Conservation (phyloP, 2,329 filamentous ascomycete species). For the Alternaria brassicicola region DNA sequence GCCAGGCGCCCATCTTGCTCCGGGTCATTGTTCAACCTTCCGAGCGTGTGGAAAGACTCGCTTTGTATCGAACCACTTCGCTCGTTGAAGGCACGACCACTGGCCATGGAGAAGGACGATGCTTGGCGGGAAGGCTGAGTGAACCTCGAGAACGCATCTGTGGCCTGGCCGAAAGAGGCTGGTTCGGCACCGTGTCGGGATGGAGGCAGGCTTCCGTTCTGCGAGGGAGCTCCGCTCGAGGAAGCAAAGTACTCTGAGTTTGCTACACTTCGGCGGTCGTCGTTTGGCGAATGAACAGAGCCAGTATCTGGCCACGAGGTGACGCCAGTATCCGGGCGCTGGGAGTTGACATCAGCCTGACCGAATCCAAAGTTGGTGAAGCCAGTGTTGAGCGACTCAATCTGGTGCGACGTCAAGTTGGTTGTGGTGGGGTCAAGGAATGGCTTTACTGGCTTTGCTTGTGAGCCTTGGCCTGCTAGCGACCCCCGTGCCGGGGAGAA, state of each 20-base stretch:
- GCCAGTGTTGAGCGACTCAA: slow-evolving; percentile 41
- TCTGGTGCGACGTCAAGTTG: slow-evolving; percentile 41
- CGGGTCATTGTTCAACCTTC: slow-evolving; percentile 43
- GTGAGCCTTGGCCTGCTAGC: slow-evolving; percentile 29
- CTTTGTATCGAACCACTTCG: slow-evolving; percentile 49
- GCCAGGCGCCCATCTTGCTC: slow-evolving; percentile 42
- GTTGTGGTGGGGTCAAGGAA: slow-evolving; percentile 41
- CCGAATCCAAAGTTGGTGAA: slow-evolving; percentile 44
- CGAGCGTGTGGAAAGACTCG: slow-evolving; percentile 46
- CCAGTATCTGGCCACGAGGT: slow-evolving; percentile 44
- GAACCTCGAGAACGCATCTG: slow-evolving; percentile 38
- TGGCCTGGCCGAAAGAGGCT: slow-evolving; percentile 39
- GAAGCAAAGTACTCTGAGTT: slow-evolving; percentile 54
- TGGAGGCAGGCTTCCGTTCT: slow-evolving; percentile 62
- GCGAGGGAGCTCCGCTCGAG: slow-evolving; percentile 55
- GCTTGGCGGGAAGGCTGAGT: slow-evolving; percentile 52
- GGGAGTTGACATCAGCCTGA: slow-evolving; percentile 37
- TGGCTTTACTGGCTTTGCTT: slow-evolving; percentile 36
- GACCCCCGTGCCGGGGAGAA: slow-evolving; percentile 34
- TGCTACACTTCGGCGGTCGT: slow-evolving; percentile 50
- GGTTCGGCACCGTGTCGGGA: slow-evolving; percentile 59
- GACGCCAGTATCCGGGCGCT: slow-evolving; percentile 34
- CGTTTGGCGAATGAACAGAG: slow-evolving; percentile 51
- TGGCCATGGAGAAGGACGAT: slow-evolving; percentile 57
- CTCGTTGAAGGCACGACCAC: slow-evolving; percentile 46